Conservation (phyloP, 768 basidiomycete genomes). For the Lentinula lateritia region DNA sequence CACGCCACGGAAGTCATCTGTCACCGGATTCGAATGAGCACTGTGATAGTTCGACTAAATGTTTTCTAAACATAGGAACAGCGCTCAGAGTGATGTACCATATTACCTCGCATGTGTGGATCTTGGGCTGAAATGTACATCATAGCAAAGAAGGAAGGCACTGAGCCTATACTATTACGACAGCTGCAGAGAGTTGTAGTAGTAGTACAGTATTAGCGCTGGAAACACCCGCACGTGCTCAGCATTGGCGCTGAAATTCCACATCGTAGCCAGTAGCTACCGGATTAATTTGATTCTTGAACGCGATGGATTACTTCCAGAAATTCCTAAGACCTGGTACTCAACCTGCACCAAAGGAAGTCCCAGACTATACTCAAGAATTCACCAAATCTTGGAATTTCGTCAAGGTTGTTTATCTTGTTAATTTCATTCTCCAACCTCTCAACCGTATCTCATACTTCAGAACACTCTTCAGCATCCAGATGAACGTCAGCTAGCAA, state of each 20-base stretch:
- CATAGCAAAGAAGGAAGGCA: no score
- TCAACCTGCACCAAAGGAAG: constrained; percentile 41
- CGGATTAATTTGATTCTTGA: neutral
- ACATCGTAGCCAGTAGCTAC: neutral
- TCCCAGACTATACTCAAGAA: constrained; percentile 64
- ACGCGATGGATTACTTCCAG: constrained; percentile 72
- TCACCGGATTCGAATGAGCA: neutral
- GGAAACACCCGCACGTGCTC: neutral
- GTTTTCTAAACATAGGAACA: neutral
- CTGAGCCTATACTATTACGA: no score
- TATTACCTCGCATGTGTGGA: no score
- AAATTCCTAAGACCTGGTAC: constrained; percentile 57
- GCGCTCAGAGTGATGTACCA: neutral
- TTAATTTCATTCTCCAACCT: neutral
- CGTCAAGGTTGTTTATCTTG: constrained; percentile 43
- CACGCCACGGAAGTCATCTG: neutral
- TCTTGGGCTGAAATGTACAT: no score
- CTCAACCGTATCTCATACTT: neutral
- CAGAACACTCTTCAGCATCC: constrained; percentile 83
- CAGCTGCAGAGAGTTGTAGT: no score
- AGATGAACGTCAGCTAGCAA: constrained; percentile 81
- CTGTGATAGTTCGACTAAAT: neutral
- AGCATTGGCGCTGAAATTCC: neutral
- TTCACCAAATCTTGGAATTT: constrained; percentile 73
- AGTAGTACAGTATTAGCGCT: no score